Base-by-base conservation (phyloP, 1,284 basidiomycete species). In the Volvariella volvacea region DNA sequence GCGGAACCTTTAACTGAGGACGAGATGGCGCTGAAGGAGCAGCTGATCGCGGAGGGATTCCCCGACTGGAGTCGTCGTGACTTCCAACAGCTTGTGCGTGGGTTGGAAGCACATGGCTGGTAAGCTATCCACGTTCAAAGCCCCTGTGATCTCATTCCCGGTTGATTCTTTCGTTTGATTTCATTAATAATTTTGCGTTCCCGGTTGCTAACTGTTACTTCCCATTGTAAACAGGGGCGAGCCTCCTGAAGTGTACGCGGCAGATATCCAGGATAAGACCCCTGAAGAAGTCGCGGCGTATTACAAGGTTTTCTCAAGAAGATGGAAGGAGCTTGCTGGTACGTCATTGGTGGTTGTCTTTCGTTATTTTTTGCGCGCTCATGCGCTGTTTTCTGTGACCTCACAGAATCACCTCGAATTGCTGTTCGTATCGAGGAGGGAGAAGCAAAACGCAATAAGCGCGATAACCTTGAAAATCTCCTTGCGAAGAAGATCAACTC, bases 31-130 rank as follows among this genome's bases (percentile, higher is more conserved):
- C 71, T 81, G 58, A 95, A 95, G 65, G 90, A 93, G 40, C 74
- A 74, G 38, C 78, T 88, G 28, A 78, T 84, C n/a, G 73, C 73
- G 22, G 71, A 86, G 46, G 92, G 93, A 12, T 96, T 96, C 67
- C 78, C 82, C 25, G 83, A 87, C 53, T 96, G 94, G 94, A 91
- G 85, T 59, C 76, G 90, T 50, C 79, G 92, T 37, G 93, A 98
- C 60, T 98, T 92, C 73, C 92, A 95, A 57, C 86, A 88, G 54
- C 92, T 98, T 57, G 77, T 97, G 40, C 60, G 64, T 22, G 92
- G 83, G 0, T 69, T 92, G 38, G 95, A 97, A 61, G 79, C 78
- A 6, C 83, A 92, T 60, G 95, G 94, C 44, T 90, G 92, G 86
- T 87, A 45, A 33, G 77, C 47, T 12, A 3, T 21, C 25, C 14